phyloP scores from a whole-genome alignment of 225 moss, liverwort and hornwort genomes.

The Lunularia cruciata region DNA sequence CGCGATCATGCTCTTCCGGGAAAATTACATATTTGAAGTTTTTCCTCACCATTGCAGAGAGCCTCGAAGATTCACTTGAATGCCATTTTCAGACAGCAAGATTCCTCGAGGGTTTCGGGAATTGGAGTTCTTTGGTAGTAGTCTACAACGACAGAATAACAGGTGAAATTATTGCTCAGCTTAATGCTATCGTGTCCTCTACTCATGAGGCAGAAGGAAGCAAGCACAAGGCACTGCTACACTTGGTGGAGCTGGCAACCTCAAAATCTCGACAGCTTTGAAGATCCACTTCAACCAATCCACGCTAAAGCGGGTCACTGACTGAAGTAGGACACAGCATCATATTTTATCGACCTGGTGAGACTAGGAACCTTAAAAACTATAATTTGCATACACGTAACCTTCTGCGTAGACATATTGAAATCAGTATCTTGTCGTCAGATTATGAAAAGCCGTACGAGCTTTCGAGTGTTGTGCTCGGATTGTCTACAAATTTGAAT shows the following conservation, averaged over 20 bases:
- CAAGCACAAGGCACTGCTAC: conserved; percentile 27
- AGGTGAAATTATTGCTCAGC: conserved; percentile 31
- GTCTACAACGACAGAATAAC: conserved; percentile 35
- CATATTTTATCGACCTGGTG: too few species aligned
- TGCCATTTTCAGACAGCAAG: conserved; percentile 37
- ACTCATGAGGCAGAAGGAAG: conserved; percentile 29
- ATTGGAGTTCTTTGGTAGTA: conserved; percentile 29
- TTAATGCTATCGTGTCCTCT: conserved; percentile 13
- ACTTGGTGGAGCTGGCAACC: conserved; percentile 30
- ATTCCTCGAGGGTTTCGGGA: conserved; percentile 13
- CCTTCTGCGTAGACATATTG: too few species aligned
- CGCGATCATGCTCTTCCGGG: too few species aligned
- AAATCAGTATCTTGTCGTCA: not conserved
- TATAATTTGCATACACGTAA: too few species aligned
- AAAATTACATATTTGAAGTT: too few species aligned
- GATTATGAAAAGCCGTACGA: not conserved
- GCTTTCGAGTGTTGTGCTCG: not conserved
- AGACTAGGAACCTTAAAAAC: too few species aligned
- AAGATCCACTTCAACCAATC: too few species aligned
- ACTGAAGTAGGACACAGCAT: too few species aligned
- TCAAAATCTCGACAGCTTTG: too few species aligned
- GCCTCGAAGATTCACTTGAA: conserved; percentile 18
- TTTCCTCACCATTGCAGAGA: too few species aligned
- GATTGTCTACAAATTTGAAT: not conserved
- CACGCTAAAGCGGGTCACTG: too few species aligned